These are phyloP conservation scores for Ophiostoma ips DNA, from an alignment of 2,329 filamentous ascomycete species.

Conservation along the genomic window DNA sequence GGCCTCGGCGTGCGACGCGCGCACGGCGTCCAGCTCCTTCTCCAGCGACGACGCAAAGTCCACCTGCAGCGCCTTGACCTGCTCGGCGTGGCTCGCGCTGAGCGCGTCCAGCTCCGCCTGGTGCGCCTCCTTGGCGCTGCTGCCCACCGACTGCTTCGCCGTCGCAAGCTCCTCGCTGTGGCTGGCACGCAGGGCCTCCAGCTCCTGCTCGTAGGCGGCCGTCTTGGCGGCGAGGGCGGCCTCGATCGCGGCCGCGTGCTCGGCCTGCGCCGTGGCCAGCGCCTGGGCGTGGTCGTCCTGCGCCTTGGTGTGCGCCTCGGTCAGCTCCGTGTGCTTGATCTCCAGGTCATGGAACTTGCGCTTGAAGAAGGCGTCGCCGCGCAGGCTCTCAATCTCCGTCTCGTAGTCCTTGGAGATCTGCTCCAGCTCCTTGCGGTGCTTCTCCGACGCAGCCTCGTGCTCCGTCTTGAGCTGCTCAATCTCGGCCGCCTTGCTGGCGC, in stretches of 20 bases:
- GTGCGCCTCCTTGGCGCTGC: slow-evolving; percentile 27
- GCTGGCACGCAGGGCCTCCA: slow-evolving; percentile 41
- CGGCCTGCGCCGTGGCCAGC: slow-evolving; percentile 28
- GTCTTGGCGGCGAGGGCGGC: slow-evolving; percentile 35
- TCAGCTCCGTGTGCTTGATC: slow-evolving; percentile 37
- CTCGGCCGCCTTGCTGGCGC: slow-evolving; percentile 30
- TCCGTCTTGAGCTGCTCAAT: slow-evolving; percentile 38
- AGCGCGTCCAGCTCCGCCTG: slow-evolving; percentile 39
- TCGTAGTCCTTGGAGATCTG: slow-evolving; percentile 47
- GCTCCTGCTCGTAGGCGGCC: slow-evolving; percentile 36
- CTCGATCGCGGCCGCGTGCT: slow-evolving; percentile 17
- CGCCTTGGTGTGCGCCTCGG: slow-evolving; percentile 22
- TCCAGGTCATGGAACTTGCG: slow-evolving; percentile 49
- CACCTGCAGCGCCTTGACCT: slow-evolving; percentile 36
- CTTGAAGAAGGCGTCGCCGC: slow-evolving; percentile 50
- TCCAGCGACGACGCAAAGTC: slow-evolving; percentile 28
- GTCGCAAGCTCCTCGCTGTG: slow-evolving; percentile 45
- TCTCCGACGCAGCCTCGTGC: slow-evolving; percentile 25
- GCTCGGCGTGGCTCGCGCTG: slow-evolving; percentile 42
- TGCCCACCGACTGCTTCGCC: slow-evolving; percentile 38
- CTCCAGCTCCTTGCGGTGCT: slow-evolving; percentile 44
- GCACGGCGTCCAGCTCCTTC: slow-evolving; percentile 23
- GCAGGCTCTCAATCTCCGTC: slow-evolving; percentile 49
- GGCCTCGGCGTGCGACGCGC: slow-evolving; percentile 28
- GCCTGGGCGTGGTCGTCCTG: slow-evolving; percentile 24